phyloP scores from a whole-genome alignment of 1,284 basidiomycete genomes.

The Pseudomicrostroma phylloplanum region DNA sequence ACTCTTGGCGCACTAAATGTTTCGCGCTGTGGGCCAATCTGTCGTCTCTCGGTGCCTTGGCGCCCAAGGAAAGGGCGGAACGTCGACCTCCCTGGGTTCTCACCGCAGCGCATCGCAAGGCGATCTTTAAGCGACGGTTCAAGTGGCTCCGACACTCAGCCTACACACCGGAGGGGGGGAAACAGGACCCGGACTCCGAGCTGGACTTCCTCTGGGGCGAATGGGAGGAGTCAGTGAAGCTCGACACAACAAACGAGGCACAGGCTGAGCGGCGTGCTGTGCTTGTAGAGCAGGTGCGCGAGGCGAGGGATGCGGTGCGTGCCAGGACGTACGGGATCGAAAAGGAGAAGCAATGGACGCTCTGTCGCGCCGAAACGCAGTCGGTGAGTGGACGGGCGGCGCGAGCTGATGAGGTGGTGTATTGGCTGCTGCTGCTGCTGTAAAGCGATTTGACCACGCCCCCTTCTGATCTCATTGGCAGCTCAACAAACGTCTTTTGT shows the following conservation, averaged over 20 bases:
- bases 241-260: not conserved
- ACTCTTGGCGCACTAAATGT: not conserved
- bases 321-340: not conserved
- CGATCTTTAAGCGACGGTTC: not conserved
- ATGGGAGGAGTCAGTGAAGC: not conserved
- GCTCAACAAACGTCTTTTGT: not conserved
- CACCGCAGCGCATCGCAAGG: not conserved
- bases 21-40: not conserved
- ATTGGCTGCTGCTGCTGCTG: not conserved
- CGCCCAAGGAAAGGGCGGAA: not conserved
- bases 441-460: too few relatives aligned
- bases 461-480: too few relatives aligned
- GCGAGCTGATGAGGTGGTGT: slow-evolving; percentile 1
- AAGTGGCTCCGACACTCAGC: not conserved
- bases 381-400: slow-evolving; percentile 1
- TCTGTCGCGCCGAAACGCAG: not conserved
- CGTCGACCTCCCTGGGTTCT: not conserved
- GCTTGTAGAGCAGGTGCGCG: not conserved
- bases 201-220: not conserved
- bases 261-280: not conserved
- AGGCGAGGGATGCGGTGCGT: not conserved
- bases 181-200: not conserved
- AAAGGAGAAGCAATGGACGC: not conserved
- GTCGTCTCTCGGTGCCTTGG: not conserved
- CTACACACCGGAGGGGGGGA: not conserved